Conservation (phyloP, 78 protist genomes). For the Dictyostelium firmibasis region DNA sequence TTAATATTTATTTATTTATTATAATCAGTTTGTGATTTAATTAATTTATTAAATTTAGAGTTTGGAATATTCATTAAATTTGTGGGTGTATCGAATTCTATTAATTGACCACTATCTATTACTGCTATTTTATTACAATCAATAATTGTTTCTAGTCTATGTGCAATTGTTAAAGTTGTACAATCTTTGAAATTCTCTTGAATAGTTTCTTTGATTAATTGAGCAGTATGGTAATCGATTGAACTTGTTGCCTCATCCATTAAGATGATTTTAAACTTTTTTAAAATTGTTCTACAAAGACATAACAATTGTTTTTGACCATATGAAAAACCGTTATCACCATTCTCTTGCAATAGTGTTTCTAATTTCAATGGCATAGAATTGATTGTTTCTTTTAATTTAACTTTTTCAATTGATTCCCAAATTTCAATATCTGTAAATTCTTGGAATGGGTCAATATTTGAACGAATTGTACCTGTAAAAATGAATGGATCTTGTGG, state of each 20-base stretch:
- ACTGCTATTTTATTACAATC: slow-evolving; percentile 83
- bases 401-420: slow-evolving; percentile 78
- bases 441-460: slow-evolving; percentile 62
- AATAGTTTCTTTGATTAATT: slow-evolving; percentile 38
- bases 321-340: slow-evolving; percentile 78
- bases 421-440: slow-evolving; percentile 58
- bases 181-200: slow-evolving; percentile 54
- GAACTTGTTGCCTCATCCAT: slow-evolving; percentile 97
- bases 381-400: slow-evolving; percentile 10
- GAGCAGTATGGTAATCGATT: slow-evolving; percentile 91
- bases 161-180: slow-evolving; percentile 96
- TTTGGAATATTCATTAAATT: not conserved
- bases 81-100: slow-evolving; percentile 80
- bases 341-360: slow-evolving; percentile 37
- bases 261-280: slow-evolving; percentile 83
- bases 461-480: slow-evolving; percentile 75
- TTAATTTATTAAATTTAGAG: not conserved
- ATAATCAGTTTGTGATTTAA: not conserved
- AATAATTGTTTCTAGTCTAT: slow-evolving; percentile 94
- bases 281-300: slow-evolving; percentile 93
- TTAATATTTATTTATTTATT: not conserved
- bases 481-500: slow-evolving; percentile 95
- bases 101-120: slow-evolving; percentile 44
- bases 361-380: slow-evolving; percentile 39
- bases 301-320: slow-evolving; percentile 98